A percentile compares a stretch with the other conserved stretches of the same genome.
These are phyloP conservation scores for Trametes polyzona DNA, from an alignment of 1,284 basidiomycete genomes.

Conservation along the genomic window DNA sequence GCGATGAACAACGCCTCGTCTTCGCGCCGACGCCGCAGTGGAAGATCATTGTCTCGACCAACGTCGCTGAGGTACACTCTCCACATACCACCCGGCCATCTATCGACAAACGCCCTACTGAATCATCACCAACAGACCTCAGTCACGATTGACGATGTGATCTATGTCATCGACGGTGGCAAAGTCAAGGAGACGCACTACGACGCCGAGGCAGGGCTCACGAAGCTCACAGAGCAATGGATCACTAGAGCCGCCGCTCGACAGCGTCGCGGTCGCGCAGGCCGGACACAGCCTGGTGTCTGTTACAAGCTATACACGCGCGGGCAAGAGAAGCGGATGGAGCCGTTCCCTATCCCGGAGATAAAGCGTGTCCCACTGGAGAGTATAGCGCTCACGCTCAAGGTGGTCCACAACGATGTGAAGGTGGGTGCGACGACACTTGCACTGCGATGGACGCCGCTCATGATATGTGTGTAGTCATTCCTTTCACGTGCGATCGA, in stretches of 20 bases:
- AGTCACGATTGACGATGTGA: slow-evolving; percentile 91
- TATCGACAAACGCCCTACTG: slow-evolving; percentile 12
- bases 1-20: slow-evolving; percentile 82
- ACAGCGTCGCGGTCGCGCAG: slow-evolving; percentile 90
- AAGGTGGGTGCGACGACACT: slow-evolving; percentile 49
- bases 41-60: slow-evolving; percentile 91
- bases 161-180: slow-evolving; percentile 86
- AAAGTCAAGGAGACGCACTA: slow-evolving; percentile 91
- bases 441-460: neutral
- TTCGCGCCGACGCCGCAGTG: slow-evolving; percentile 71
- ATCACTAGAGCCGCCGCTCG: slow-evolving; percentile 80
- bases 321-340: slow-evolving; percentile 74
- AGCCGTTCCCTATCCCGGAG: slow-evolving; percentile 81
- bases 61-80: slow-evolving; percentile 72
- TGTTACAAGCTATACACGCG: slow-evolving; percentile 89
- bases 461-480: slow-evolving; percentile 24
- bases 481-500: slow-evolving; percentile 81
- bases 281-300: slow-evolving; percentile 81
- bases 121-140: too few species aligned
- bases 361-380: slow-evolving; percentile 91
- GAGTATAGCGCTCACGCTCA: slow-evolving; percentile 82
- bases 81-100: neutral
- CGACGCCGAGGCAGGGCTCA: slow-evolving; percentile 78
- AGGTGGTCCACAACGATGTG: slow-evolving; percentile 83
- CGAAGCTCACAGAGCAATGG: slow-evolving; percentile 80